These are phyloP conservation scores for Phytophthora litchii DNA, from an alignment of 352 stramenopile genomes.

Conservation along the genomic window DNA sequence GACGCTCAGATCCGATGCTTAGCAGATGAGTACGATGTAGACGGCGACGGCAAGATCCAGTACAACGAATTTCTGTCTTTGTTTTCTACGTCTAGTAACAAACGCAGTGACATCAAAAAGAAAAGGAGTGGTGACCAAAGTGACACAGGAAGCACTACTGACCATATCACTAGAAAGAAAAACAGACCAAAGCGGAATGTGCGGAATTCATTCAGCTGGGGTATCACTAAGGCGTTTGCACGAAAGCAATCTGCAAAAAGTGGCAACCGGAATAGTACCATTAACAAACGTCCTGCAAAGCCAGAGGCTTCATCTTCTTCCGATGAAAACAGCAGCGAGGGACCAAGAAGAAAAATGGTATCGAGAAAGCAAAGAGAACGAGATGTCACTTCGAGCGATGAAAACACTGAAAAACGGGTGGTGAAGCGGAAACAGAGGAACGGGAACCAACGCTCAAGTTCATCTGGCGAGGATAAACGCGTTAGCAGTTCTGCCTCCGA, in stretches of 20 bases:
- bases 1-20: constrained; percentile 68
- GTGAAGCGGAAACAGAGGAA: constrained; percentile 1
- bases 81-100: constrained; percentile 35
- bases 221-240: constrained; percentile 71
- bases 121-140: constrained; percentile 22
- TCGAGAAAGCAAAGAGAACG: constrained; percentile 10
- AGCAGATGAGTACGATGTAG: constrained; percentile 65
- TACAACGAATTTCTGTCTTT: constrained; percentile 65
- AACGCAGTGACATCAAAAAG: constrained; percentile 18
- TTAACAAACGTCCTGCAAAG: constrained; percentile 1
- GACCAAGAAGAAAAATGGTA: constrained; percentile 6
- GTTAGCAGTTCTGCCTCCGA: constrained; percentile 12
- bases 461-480: constrained; percentile 4
- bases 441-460: constrained; percentile 18
- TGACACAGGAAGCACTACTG: constrained; percentile 24
- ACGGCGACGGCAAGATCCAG: constrained; percentile 67
- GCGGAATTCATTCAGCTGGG: constrained; percentile 76
- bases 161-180: constrained; percentile 19
- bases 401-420: constrained; percentile 5
- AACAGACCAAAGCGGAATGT: constrained; percentile 48
- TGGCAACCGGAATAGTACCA: constrained; percentile 5
- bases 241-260: constrained; percentile 48
- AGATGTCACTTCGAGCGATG: constrained; percentile 25
- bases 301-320: constrained; percentile 19
- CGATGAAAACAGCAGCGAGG: constrained; percentile 11